Evolutionary conservation across 2,329 filamentous ascomycete species (phyloP).

Genomic region (Lachnellula hyalina): DNA sequence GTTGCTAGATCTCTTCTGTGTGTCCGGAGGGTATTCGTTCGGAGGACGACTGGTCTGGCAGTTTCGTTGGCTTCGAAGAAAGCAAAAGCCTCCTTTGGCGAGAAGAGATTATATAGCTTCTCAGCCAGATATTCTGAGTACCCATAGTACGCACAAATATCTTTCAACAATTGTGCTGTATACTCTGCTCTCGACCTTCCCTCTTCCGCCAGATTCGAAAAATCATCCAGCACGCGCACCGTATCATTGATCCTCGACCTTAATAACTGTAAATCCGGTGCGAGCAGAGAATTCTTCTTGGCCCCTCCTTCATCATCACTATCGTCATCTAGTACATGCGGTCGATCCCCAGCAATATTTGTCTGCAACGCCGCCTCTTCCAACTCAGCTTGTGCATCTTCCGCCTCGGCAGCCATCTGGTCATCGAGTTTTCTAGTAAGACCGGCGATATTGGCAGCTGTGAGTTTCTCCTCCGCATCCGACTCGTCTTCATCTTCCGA

Average conservation of each 20-base stretch:
- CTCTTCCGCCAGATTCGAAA: conserved; percentile 73
- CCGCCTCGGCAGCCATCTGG: conserved; percentile 70
- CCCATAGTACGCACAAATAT: conserved; percentile 94
- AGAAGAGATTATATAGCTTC: conserved; percentile 90
- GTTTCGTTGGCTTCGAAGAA: conserved; percentile 99
- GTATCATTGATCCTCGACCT: conserved; percentile 88
- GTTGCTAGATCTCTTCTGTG: conserved; percentile 78
- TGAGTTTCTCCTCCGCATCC: conserved; percentile 84
- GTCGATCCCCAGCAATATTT: conserved; percentile 78
- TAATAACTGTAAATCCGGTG: conserved; percentile 85
- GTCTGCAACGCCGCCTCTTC: conserved; percentile 84
- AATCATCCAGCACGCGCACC: conserved; percentile 84
- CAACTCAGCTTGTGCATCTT: conserved; percentile 78
- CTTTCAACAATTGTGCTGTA: conserved; percentile 76
- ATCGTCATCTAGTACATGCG: conserved; percentile 58
- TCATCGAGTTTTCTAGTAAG: conserved; percentile 79
- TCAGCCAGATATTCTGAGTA: conserved; percentile 94
- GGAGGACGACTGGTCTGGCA: conserved; percentile 85
- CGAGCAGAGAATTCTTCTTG: conserved; percentile 60
- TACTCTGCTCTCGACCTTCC: conserved; percentile 84
- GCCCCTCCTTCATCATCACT: conserved; percentile 55
- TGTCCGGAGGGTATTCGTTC: conserved; percentile 88
- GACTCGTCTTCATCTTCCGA: conserved; percentile 91
- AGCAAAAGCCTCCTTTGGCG: conserved; percentile 87
- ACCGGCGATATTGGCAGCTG: conserved; percentile 92